Evolutionary conservation across 129 eudicot species (phyloP).

Genomic region (Cynara cardunculus): DNA sequence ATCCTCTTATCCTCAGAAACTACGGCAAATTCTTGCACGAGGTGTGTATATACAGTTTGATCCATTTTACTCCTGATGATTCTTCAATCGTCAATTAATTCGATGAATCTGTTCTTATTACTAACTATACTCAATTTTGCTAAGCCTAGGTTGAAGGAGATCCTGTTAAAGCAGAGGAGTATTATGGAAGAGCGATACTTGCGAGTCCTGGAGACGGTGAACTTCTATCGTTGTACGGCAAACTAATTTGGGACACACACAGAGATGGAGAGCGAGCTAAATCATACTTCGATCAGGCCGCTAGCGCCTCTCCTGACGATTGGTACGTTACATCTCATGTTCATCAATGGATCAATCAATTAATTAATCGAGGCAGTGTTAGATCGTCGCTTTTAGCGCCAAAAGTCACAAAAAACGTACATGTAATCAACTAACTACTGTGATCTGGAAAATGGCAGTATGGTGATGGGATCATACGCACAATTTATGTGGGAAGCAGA

Average conservation of each 20-base stretch:
- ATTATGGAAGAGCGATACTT: conserved; percentile 80
- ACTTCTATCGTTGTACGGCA: conserved; percentile 65
- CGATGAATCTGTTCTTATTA: not conserved
- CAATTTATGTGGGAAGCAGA: conserved; percentile 79
- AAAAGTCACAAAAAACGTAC: not conserved
- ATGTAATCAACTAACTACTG: not conserved
- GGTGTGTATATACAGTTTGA: conserved; percentile 28
- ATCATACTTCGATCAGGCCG: conserved; percentile 66
- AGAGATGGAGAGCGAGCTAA: conserved; percentile 62
- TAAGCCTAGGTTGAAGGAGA: conserved; percentile 59
- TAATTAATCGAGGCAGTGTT: not conserved
- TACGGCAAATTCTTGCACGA: conserved; percentile 76
- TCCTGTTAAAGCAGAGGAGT: conserved; percentile 65
- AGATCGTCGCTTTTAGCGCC: not conserved
- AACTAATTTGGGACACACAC: conserved; percentile 68
- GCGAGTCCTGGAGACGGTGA: conserved; percentile 87
- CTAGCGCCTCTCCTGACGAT: conserved; percentile 63
- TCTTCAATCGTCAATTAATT: not conserved
- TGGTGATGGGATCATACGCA: conserved; percentile 78
- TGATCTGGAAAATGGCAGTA: conserved; percentile 28
- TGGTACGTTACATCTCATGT: conserved; percentile 36
- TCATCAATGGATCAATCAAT: conserved; percentile 1
- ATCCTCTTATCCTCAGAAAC: conserved; percentile 68
- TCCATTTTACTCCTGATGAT: not conserved
- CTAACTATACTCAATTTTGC: not conserved